Conservation (phyloP, 2,329 filamentous ascomycete genomes). For the Simplicillium aogashimaense region DNA sequence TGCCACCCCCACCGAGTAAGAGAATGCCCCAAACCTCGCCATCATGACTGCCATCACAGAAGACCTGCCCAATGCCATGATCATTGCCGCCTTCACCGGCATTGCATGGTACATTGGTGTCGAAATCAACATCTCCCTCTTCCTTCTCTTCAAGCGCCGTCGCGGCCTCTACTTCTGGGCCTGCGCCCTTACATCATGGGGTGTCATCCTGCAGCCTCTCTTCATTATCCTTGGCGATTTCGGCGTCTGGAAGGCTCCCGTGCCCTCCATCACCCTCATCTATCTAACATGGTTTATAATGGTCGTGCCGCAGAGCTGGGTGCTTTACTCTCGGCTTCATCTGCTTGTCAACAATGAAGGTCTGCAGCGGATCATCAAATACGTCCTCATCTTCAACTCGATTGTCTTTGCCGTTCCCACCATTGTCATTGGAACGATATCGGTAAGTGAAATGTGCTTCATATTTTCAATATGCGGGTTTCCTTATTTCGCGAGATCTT, state of each 20-base stretch:
- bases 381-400: slow-evolving; percentile 44
- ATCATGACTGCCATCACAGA: slow-evolving; percentile 10
- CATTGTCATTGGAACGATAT: slow-evolving; percentile 40
- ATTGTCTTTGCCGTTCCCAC: slow-evolving; percentile 43
- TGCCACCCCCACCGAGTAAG: not conserved
- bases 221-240: slow-evolving; percentile 32
- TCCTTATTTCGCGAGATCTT: not conserved
- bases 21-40: slow-evolving; percentile 2
- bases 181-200: slow-evolving; percentile 17
- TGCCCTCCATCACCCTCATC: slow-evolving; percentile 10
- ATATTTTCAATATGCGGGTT: not conserved
- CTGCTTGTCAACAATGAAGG: slow-evolving; percentile 40
- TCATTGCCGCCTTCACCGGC: slow-evolving; percentile 24
- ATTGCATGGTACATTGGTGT: slow-evolving; percentile 21
- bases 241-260: slow-evolving; percentile 9
- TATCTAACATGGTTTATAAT: slow-evolving; percentile 25
- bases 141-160: slow-evolving; percentile 18
- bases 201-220: slow-evolving; percentile 21
- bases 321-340: slow-evolving; percentile 52
- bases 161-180: slow-evolving; percentile 23
- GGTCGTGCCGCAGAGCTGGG: slow-evolving; percentile 48
- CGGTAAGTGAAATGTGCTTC: slow-evolving; percentile 25
- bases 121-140: slow-evolving; percentile 18
- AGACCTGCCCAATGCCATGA: slow-evolving; percentile 17
- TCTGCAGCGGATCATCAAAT: slow-evolving; percentile 36